phyloP scores from a whole-genome alignment of 2,329 filamentous ascomycete species.

The Fusarium irregulare region DNA sequence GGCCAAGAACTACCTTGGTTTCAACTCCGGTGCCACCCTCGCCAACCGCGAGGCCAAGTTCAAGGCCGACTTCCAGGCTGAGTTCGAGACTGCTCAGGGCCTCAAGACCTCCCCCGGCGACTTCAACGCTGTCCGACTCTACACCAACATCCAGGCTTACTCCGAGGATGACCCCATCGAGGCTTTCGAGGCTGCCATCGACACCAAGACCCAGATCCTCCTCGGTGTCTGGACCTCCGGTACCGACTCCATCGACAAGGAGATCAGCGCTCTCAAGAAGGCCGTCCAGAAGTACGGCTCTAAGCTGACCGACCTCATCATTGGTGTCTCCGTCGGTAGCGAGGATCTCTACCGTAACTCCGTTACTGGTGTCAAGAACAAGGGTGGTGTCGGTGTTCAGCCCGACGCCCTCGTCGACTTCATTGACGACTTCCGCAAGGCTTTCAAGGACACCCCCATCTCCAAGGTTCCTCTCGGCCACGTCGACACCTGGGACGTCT shows the following conservation, averaged over 20 bases:
- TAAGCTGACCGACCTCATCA: slow-evolving; percentile 66
- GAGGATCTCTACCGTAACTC: slow-evolving; percentile 75
- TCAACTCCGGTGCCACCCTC: slow-evolving; percentile 63
- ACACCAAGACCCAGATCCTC: slow-evolving; percentile 69
- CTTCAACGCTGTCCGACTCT: slow-evolving; percentile 71
- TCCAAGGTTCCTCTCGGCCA: slow-evolving; percentile 68
- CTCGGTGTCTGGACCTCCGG: slow-evolving; percentile 73
- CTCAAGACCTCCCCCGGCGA: slow-evolving; percentile 58
- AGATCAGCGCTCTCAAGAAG: slow-evolving; percentile 69
- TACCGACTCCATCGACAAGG: slow-evolving; percentile 65
- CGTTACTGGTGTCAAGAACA: slow-evolving; percentile 70
- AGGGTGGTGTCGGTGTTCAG: slow-evolving; percentile 69
- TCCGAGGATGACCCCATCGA: slow-evolving; percentile 80
- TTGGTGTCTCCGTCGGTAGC: slow-evolving; percentile 73
- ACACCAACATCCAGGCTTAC: slow-evolving; percentile 75
- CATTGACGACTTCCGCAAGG: slow-evolving; percentile 71
- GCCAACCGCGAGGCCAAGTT: slow-evolving; percentile 63
- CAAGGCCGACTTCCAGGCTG: slow-evolving; percentile 60
- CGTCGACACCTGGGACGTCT: slow-evolving; percentile 76
- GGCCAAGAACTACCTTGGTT: slow-evolving; percentile 63
- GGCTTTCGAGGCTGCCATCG: slow-evolving; percentile 79
- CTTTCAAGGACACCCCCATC: slow-evolving; percentile 61
- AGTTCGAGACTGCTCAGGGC: slow-evolving; percentile 57
- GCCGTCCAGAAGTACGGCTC: slow-evolving; percentile 66
- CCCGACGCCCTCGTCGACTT: slow-evolving; percentile 71